Conservation (phyloP, 768 basidiomycete genomes). For the Suillus variegatus region DNA sequence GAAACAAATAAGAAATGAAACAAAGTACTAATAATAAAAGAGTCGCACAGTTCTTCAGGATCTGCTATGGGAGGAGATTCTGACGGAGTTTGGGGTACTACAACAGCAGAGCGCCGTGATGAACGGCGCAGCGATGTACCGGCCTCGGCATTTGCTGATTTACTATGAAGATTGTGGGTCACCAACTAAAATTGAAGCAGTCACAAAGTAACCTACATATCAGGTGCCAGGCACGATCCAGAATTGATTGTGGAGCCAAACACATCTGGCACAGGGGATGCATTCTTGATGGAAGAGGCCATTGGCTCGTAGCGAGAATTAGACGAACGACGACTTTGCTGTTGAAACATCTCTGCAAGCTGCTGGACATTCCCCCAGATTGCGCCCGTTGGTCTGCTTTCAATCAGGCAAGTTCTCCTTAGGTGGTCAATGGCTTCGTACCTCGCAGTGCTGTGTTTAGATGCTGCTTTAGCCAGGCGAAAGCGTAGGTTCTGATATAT, state of each 20-base stretch:
- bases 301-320: neutral
- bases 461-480: constrained; percentile 10
- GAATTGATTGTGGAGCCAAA: constrained; percentile 17
- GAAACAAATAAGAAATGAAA: constrained; percentile 8
- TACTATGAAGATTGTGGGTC: constrained; percentile 14
- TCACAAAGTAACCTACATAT: constrained; percentile 18
- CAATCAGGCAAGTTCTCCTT: constrained; percentile 3
- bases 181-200: neutral
- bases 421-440: constrained; percentile 13
- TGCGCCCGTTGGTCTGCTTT: constrained; percentile 13
- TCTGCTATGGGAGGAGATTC: constrained; percentile 35
- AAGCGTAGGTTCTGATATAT: constrained; percentile 23
- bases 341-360: constrained; percentile 19
- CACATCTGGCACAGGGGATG: constrained; percentile 18
- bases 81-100: constrained; percentile 33
- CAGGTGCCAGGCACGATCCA: constrained; percentile 9
- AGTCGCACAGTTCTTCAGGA: constrained; percentile 65
- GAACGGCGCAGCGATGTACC: constrained; percentile 34
- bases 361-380: constrained; percentile 18
- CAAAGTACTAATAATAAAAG: neutral
- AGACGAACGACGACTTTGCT: constrained; percentile 14
- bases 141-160: constrained; percentile 12
- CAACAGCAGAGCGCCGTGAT: constrained; percentile 33
- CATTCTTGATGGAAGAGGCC: neutral
- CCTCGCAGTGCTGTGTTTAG: constrained; percentile 3